Evolutionary conservation across 805 yeast genomes (phyloP).

Genomic region (Teunomyces gatunensis): DNA sequence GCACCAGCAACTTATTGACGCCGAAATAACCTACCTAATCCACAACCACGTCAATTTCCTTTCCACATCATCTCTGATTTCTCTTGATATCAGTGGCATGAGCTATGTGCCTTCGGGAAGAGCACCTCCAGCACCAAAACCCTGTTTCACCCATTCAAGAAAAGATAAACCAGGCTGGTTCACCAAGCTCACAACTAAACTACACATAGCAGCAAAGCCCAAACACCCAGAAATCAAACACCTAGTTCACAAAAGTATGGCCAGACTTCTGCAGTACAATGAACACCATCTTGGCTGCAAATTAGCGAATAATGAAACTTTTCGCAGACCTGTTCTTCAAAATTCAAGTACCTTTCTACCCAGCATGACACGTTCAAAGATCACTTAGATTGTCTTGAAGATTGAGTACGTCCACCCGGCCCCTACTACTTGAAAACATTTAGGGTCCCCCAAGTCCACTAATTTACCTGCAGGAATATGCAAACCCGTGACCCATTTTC

Average conservation of each 20-base stretch:
- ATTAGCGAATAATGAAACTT: background rate
- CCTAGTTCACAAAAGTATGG: background rate
- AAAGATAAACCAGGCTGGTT: background rate
- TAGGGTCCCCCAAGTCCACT: too few relatives aligned
- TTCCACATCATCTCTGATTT: background rate
- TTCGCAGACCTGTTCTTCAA: background rate
- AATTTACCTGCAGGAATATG: background rate
- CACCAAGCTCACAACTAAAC: background rate
- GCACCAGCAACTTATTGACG: background rate
- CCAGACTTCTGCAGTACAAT: background rate
- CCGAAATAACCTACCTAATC: background rate
- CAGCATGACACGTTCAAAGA: background rate
- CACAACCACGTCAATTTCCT: background rate
- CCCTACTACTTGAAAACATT: slow-evolving; percentile 2
- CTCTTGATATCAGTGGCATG: background rate
- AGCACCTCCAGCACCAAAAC: background rate
- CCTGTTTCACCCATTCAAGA: background rate
- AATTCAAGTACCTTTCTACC: background rate
- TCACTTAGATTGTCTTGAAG: background rate
- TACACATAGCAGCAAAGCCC: background rate
- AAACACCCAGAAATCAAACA: background rate
- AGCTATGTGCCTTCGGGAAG: slow-evolving; percentile 1
- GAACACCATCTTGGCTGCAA: background rate
- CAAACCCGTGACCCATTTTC: slow-evolving; percentile 6
- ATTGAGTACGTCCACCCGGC: background rate